Evolutionary conservation across 108 stramenopile species (phyloP).

Genomic region (Aurantiochytrium sp.): DNA sequence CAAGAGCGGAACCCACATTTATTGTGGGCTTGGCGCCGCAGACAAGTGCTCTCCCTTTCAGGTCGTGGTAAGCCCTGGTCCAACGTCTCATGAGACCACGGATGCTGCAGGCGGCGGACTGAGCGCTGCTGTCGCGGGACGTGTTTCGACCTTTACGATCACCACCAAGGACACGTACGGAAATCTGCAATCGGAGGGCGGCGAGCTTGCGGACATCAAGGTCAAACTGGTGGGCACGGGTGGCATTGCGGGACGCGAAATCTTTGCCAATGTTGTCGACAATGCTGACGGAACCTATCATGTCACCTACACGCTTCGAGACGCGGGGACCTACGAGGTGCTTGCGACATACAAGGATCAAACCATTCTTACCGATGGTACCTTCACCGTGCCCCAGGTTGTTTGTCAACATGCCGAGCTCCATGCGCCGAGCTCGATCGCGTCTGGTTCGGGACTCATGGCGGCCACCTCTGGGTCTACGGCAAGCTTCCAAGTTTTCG

Average conservation of each 20-base stretch:
- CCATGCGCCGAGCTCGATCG: constrained; percentile 54
- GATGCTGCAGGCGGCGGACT: constrained; percentile 45
- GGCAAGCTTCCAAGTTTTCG: constrained; percentile 49
- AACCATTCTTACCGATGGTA: constrained; percentile 42
- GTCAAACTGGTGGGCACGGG: constrained; percentile 18
- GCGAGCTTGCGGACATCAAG: constrained; percentile 50
- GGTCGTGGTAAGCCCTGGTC: constrained; percentile 58
- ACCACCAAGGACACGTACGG: constrained; percentile 73
- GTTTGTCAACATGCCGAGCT: constrained; percentile 61
- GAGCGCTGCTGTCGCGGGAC: constrained; percentile 61
- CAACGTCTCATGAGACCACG: constrained; percentile 43
- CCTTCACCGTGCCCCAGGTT: constrained; percentile 31
- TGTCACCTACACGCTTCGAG: constrained; percentile 63
- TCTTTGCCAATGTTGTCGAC: constrained; percentile 51
- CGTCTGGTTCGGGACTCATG: constrained; percentile 40
- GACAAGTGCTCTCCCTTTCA: constrained; percentile 68
- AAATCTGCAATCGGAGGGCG: constrained; percentile 57
- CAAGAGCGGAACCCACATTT: constrained; percentile 56
- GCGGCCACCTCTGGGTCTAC: constrained; percentile 53
- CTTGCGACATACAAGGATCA: constrained; percentile 47
- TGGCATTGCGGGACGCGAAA: not conserved
- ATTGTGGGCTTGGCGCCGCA: constrained; percentile 63
- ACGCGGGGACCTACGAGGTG: constrained; percentile 59
- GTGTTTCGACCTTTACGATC: constrained; percentile 53
- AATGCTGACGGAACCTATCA: constrained; percentile 59